Evolutionary conservation across 495 filamentous ascomycete species (phyloP).

Genomic region (Jackrogersella minutella): DNA sequence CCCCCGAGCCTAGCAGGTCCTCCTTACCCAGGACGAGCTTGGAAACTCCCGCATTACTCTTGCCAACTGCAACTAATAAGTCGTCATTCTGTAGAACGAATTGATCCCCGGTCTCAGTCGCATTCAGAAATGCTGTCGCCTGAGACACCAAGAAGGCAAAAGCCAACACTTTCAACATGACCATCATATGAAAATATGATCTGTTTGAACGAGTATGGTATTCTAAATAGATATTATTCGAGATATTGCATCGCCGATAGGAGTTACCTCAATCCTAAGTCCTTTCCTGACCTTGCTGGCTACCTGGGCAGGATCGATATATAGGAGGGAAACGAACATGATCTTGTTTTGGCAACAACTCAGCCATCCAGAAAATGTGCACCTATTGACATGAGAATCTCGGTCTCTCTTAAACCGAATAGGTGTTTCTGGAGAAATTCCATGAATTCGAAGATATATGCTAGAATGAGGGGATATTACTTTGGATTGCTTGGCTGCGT

Average conservation of each 20-base stretch:
- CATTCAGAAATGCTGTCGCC: slow-evolving; percentile 37
- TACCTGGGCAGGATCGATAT: too few species aligned
- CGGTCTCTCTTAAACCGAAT: slow-evolving; percentile 29
- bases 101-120: slow-evolving; percentile 40
- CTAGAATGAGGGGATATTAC: slow-evolving; percentile 7
- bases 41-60: slow-evolving; percentile 53
- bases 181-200: slow-evolving; percentile 4
- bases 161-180: slow-evolving; percentile 18
- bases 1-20: slow-evolving; percentile 58
- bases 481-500: slow-evolving; percentile 11
- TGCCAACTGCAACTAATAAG: slow-evolving; percentile 54
- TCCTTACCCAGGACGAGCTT: slow-evolving; percentile 57
- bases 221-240: neutral
- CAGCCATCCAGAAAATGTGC: neutral
- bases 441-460: slow-evolving; percentile 1
- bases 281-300: neutral
- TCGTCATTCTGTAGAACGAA: slow-evolving; percentile 57
- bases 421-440: slow-evolving; percentile 2
- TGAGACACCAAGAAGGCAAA: slow-evolving; percentile 17
- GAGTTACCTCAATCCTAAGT: neutral
- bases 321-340: neutral
- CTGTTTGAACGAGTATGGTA: neutral
- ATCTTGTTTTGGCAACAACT: neutral
- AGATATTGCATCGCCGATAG: neutral
- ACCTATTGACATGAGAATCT: neutral